A percentile compares a stretch with the other conserved stretches of the same genome.
phyloP scores from a whole-genome alignment of 768 basidiomycete genomes.

The Lactarius evosmus region DNA sequence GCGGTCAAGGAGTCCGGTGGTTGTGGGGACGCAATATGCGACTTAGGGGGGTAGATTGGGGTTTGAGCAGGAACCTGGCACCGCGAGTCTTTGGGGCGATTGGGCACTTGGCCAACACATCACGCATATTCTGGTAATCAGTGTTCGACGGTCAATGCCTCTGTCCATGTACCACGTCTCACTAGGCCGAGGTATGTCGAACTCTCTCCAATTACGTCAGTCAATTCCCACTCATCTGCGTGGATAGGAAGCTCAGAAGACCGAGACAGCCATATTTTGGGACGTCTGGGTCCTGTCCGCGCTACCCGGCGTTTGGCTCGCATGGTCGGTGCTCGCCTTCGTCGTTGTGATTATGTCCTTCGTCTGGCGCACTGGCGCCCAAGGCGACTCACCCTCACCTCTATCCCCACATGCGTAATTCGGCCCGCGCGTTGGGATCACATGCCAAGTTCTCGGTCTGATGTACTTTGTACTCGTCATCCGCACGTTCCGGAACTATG shows the following conservation, averaged over 20 bases:
- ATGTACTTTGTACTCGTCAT: conserved; percentile 62
- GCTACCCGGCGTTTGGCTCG: conserved; percentile 66
- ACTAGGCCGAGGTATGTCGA: conserved; percentile 61
- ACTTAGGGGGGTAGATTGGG: conserved; percentile 46
- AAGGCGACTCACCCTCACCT: conserved; percentile 37
- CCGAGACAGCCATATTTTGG: conserved; percentile 50
- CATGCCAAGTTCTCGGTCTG: conserved; percentile 53
- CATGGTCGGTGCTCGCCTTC: conserved; percentile 73
- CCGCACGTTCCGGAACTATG: conserved; percentile 58
- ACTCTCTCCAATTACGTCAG: neutral
- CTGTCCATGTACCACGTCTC: conserved; percentile 66
- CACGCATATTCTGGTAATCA: no score
- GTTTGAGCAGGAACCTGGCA: conserved; percentile 44
- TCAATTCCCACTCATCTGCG: neutral
- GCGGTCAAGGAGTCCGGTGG: conserved; percentile 72
- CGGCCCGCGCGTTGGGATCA: conserved; percentile 54
- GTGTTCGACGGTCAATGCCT: no score
- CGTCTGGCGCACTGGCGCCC: conserved; percentile 61
- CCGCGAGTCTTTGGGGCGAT: conserved; percentile 34
- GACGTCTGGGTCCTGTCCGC: conserved; percentile 69
- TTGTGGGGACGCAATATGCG: conserved; percentile 65
- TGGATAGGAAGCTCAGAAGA: conserved; percentile 54
- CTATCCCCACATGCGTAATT: conserved; percentile 43
- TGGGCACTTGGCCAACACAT: conserved; percentile 35
- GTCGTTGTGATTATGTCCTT: conserved; percentile 59